A percentile compares a stretch with the other conserved stretches of the same genome.
Evolutionary conservation across 2,329 filamentous ascomycete genomes (phyloP).

Genomic region (Epichloe hybrida): DNA sequence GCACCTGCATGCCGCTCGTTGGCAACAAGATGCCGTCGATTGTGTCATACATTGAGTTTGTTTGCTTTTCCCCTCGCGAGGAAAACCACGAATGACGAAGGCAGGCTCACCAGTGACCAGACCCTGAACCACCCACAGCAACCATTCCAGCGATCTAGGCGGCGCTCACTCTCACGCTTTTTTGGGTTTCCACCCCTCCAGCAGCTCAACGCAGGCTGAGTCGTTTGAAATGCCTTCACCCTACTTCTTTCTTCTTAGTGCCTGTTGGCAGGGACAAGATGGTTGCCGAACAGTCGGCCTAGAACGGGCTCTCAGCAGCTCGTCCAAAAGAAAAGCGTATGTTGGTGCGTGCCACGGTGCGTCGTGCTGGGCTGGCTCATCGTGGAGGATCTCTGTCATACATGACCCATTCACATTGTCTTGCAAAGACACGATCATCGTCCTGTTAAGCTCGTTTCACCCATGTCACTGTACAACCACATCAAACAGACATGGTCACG

Average conservation of each 20-base stretch:
- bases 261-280: not conserved
- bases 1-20: not conserved
- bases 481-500: not conserved
- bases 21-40: not conserved
- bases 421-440: not conserved
- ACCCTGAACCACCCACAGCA: constrained; percentile 7
- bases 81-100: constrained; percentile 2
- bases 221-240: not conserved
- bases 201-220: not conserved
- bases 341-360: not conserved
- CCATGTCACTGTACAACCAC: not conserved
- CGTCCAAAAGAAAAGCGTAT: not conserved
- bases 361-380: not conserved
- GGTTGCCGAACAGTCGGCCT: not conserved
- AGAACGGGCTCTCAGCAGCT: not conserved
- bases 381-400: no score
- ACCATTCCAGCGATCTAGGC: constrained; percentile 9
- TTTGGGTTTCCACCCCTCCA: no score
- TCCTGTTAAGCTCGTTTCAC: not conserved
- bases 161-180: not conserved
- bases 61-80: not conserved
- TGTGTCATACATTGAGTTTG: constrained; percentile 1
- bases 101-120: not conserved
- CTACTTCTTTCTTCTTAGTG: not conserved
- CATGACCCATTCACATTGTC: no score